Evolutionary conservation across 345 rosid species (phyloP).

Genomic region (Balakata baccata): DNA sequence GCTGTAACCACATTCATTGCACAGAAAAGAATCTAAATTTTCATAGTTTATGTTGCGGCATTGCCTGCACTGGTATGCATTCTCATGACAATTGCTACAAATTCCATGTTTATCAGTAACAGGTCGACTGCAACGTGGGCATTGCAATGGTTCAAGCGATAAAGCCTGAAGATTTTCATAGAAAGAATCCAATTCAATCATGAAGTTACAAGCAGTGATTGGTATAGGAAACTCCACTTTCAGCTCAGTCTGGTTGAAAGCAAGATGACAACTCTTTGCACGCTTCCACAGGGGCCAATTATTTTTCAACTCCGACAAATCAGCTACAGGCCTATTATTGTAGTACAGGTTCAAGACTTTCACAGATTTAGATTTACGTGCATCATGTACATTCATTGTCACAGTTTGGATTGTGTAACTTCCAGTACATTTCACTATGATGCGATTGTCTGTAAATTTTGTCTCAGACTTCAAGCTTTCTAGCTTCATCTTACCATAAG

Average conservation of each 20-base stretch:
- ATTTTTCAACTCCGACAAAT: constrained; percentile 93
- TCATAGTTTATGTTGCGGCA: constrained; percentile 98
- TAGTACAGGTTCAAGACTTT: constrained; percentile 92
- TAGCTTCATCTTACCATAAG: constrained; percentile 93
- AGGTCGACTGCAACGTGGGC: constrained; percentile 97
- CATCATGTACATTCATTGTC: constrained; percentile 98
- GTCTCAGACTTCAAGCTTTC: constrained; percentile 98
- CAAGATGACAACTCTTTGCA: constrained; percentile 95
- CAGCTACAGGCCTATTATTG: constrained; percentile 95
- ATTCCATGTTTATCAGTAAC: constrained; percentile 97
- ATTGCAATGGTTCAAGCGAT: constrained; percentile 94
- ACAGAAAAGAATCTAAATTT: constrained; percentile 92
- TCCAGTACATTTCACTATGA: constrained; percentile 95
- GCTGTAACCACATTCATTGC: constrained; percentile 98
- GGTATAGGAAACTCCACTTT: constrained; percentile 98
- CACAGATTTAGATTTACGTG: constrained; percentile 95
- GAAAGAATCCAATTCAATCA: constrained; percentile 99
- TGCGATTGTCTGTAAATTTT: constrained; percentile 94
- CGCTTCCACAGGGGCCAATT: constrained; percentile 98
- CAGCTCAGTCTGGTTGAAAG: constrained; percentile 93
- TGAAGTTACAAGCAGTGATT: constrained; percentile 96
- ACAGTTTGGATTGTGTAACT: constrained; percentile 97
- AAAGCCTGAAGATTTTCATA: constrained; percentile 99
- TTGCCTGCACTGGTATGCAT: constrained; percentile 99
- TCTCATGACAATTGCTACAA: constrained; percentile 96